These are phyloP conservation scores for Ichthyophthirius multifiliis DNA, from an alignment of 169 alveolate species.

Conservation along the genomic window DNA sequence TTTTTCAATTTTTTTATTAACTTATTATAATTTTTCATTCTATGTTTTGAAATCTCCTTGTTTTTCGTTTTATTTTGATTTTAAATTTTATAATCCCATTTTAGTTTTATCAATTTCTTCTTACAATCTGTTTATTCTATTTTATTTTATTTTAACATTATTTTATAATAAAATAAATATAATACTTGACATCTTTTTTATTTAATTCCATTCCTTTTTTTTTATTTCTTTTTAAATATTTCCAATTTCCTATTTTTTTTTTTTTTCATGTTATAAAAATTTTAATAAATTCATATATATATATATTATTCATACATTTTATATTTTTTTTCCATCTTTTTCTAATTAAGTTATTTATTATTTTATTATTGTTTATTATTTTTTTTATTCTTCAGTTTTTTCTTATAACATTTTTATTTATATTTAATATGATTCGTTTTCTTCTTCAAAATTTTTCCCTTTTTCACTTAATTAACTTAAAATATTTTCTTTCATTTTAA, in stretches of 20 bases:
- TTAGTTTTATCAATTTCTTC: background rate
- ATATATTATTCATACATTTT: background rate
- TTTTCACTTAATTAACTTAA: background rate
- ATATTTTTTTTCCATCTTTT: background rate
- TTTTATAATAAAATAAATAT: background rate
- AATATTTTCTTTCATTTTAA: background rate
- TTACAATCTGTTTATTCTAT: background rate
- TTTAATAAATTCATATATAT: background rate
- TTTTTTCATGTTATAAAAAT: background rate
- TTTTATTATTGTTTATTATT: background rate
- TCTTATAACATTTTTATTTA: background rate
- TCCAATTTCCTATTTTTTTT: background rate
- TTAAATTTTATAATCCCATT: background rate
- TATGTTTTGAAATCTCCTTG: background rate
- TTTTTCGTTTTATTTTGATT: too few relatives aligned
- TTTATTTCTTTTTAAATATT: background rate
- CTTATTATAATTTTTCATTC: background rate
- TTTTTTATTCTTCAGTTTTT: background rate
- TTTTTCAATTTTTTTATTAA: background rate
- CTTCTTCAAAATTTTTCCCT: slow-evolving; percentile 1
- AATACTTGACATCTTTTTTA: background rate
- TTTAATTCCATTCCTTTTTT: background rate
- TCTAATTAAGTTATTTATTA: background rate
- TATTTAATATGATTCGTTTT: background rate
- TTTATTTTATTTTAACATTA: too few relatives aligned